These are phyloP conservation scores for Sophora flavescens DNA, from an alignment of 306 rosid genomes.

Conservation along the genomic window DNA sequence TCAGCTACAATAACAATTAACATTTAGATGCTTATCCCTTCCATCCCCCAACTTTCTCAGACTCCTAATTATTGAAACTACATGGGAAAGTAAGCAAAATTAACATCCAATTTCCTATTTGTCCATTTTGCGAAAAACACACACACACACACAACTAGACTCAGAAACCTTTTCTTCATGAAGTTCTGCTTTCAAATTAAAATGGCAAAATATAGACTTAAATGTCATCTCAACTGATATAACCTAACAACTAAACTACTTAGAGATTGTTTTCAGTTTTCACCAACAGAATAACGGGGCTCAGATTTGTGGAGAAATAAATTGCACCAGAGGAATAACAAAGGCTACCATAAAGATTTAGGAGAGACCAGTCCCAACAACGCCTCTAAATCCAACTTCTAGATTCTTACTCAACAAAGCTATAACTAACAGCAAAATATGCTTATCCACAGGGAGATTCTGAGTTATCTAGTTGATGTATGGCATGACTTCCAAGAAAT, in stretches of 20 bases:
- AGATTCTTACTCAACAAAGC: background rate
- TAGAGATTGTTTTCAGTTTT: background rate
- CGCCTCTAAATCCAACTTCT: background rate
- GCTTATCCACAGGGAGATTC: background rate
- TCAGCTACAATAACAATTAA: background rate
- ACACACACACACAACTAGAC: background rate
- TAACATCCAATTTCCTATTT: background rate
- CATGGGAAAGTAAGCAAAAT: background rate
- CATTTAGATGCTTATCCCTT: background rate
- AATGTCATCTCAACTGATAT: constrained; percentile 1
- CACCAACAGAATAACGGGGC: background rate
- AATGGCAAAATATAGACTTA: background rate
- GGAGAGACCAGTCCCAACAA: background rate
- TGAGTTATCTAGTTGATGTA: background rate
- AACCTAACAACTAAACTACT: background rate
- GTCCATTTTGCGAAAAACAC: background rate
- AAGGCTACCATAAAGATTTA: background rate
- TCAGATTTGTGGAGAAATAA: background rate
- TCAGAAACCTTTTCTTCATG: background rate
- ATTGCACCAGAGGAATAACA: background rate
- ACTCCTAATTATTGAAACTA: background rate
- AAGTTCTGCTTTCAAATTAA: background rate
- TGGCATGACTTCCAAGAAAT: constrained; percentile 1
- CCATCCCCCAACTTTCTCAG: background rate
- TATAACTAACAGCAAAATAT: constrained; percentile 6